A percentile compares a stretch with the other conserved stretches of the same genome.
Conservation (phyloP, 2,329 filamentous ascomycete species). For the Xylaria sp. region DNA sequence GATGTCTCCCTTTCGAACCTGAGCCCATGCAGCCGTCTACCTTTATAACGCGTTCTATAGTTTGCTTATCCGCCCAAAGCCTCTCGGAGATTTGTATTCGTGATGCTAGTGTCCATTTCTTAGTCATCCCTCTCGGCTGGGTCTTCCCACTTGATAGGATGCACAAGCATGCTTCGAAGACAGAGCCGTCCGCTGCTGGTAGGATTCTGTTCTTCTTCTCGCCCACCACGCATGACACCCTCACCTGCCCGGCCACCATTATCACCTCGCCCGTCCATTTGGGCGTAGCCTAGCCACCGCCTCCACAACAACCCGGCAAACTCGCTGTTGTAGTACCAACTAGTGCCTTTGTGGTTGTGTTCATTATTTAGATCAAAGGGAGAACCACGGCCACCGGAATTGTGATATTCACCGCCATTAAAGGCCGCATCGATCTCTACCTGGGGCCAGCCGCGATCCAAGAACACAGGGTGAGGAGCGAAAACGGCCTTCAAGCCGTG, state of each 20-base stretch:
- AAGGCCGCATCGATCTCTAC: slow-evolving; percentile 79
- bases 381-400: slow-evolving; percentile 71
- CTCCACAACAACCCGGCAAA: slow-evolving; percentile 83
- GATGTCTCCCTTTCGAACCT: slow-evolving; percentile 5
- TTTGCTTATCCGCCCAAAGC: slow-evolving; percentile 27
- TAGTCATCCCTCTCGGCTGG: slow-evolving; percentile 55
- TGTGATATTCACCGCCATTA: slow-evolving; percentile 78
- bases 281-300: slow-evolving; percentile 75
- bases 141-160: slow-evolving; percentile 79
- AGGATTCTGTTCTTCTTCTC: slow-evolving; percentile 59
- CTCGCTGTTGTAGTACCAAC: slow-evolving; percentile 85
- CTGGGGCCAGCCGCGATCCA: slow-evolving; percentile 79
- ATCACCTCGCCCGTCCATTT: slow-evolving; percentile 62
- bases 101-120: slow-evolving; percentile 34
- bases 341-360: slow-evolving; percentile 84
- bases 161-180: slow-evolving; percentile 80
- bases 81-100: slow-evolving; percentile 23
- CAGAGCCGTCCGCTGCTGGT: slow-evolving; percentile 75
- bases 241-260: slow-evolving; percentile 61
- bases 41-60: slow-evolving; percentile 38
- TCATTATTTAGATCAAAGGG: slow-evolving; percentile 77
- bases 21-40: slow-evolving; percentile 30
- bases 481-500: slow-evolving; percentile 83
- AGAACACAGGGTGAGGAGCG: slow-evolving; percentile 83
- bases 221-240: slow-evolving; percentile 62